A percentile compares a stretch with the other conserved stretches of the same genome.
These are phyloP conservation scores for Yarrowia sp. DNA, from an alignment of 805 yeast genomes.

Conservation along the genomic window DNA sequence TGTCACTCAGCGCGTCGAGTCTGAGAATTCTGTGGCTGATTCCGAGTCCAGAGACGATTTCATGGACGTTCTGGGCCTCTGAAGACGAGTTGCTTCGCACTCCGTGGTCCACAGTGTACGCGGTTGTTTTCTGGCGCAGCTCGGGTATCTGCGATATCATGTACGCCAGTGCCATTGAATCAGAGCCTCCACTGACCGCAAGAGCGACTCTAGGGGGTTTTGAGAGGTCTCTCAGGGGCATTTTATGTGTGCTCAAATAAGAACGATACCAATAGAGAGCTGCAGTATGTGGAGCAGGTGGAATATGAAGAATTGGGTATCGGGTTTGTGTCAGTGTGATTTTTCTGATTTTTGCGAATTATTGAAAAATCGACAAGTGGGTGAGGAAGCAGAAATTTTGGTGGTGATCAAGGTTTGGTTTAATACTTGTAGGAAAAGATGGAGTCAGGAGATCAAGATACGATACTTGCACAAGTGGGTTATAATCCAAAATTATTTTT, in stretches of 20 bases:
- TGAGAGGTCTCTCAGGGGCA: not conserved
- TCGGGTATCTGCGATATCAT: constrained; percentile 45
- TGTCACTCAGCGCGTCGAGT: constrained; percentile 26
- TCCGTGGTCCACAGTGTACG: constrained; percentile 67
- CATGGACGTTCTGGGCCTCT: constrained; percentile 49
- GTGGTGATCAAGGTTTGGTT: too few species aligned
- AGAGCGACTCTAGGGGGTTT: constrained; percentile 42
- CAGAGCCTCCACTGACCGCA: constrained; percentile 80
- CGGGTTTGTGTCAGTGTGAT: too few species aligned
- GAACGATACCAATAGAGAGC: too few species aligned
- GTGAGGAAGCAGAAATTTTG: too few species aligned
- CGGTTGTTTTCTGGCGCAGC: constrained; percentile 41
- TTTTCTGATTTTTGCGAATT: too few species aligned
- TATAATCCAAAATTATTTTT: too few species aligned
- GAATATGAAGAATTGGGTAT: too few species aligned
- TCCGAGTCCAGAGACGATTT: constrained; percentile 34
- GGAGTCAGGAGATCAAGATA: too few species aligned
- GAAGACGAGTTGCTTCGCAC: constrained; percentile 48
- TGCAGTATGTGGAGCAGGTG: too few species aligned
- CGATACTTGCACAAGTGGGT: too few species aligned
- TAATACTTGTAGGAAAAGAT: too few species aligned
- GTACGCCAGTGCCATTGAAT: constrained; percentile 67
- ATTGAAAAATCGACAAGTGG: too few species aligned
- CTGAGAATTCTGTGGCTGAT: constrained; percentile 41
- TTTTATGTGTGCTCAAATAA: not conserved